These are phyloP conservation scores for Ramaria sp. DNA, from an alignment of 768 basidiomycete species.

Conservation along the genomic window DNA sequence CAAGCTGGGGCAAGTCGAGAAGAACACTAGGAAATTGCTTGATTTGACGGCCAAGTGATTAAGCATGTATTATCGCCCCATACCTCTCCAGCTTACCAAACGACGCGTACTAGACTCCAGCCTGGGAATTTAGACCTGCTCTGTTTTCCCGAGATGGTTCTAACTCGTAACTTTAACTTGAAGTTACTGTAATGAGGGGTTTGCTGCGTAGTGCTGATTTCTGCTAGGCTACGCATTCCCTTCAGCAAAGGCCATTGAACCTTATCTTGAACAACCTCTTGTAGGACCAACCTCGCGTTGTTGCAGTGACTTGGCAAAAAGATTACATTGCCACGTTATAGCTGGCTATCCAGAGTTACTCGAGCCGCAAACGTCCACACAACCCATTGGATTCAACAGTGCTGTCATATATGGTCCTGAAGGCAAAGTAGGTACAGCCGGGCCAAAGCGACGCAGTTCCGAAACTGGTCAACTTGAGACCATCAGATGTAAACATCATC, in stretches of 20 bases:
- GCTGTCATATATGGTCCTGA: slow-evolving; percentile 56
- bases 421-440: too few relatives aligned
- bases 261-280: slow-evolving; percentile 62
- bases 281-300: slow-evolving; percentile 68
- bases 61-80: neutral
- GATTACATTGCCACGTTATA: slow-evolving; percentile 58
- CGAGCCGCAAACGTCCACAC: slow-evolving; percentile 3
- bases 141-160: slow-evolving; percentile 82
- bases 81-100: slow-evolving; percentile 3
- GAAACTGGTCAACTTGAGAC: too few relatives aligned
- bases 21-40: slow-evolving; percentile 55
- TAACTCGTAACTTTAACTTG: slow-evolving; percentile 43
- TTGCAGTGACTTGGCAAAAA: slow-evolving; percentile 54
- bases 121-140: slow-evolving; percentile 70
- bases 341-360: slow-evolving; percentile 76
- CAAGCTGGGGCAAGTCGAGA: slow-evolving; percentile 66
- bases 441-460: too few relatives aligned
- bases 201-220: neutral
- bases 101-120: slow-evolving; percentile 35
- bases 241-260: slow-evolving; percentile 50
- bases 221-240: slow-evolving; percentile 73
- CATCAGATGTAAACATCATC: too few relatives aligned
- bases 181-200: neutral
- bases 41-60: slow-evolving; percentile 50
- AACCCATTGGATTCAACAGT: slow-evolving; percentile 52